Percentiles rank a stretch among this genome's conserved stretches.
phyloP scores from a whole-genome alignment of 257 asterid species.

The Salvia rosmarinus region DNA sequence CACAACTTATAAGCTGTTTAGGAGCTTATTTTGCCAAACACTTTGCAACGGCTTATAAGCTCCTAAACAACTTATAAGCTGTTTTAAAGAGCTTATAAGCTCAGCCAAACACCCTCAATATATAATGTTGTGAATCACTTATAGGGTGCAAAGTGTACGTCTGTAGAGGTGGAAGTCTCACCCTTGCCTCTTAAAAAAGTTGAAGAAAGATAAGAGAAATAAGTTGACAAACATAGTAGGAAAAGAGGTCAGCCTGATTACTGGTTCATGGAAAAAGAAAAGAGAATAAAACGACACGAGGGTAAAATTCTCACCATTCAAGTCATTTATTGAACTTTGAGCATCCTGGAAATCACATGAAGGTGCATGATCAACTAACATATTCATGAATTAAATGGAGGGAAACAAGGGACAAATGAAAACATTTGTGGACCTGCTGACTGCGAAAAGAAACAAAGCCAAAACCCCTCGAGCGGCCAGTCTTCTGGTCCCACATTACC shows the following conservation, averaged over 20 bases:
- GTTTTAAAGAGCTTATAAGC: no score
- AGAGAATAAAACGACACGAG: not conserved
- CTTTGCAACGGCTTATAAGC: no score
- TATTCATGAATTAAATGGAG: not conserved
- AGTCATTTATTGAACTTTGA: conserved; percentile 76
- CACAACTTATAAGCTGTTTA: no score
- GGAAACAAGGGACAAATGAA: not conserved
- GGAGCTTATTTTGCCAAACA: no score
- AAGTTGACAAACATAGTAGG: not conserved
- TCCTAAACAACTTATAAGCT: no score
- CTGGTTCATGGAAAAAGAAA: not conserved
- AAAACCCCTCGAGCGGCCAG: conserved; percentile 93
- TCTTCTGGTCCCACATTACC: conserved; percentile 98
- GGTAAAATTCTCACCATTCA: conserved; percentile 58
- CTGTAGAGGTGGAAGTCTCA: no score
- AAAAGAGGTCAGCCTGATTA: not conserved
- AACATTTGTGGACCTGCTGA: conserved; percentile 62
- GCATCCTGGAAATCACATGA: conserved; percentile 64
- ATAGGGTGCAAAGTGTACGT: conserved; percentile 12
- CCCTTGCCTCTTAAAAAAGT: not conserved
- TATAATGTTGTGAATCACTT: not conserved
- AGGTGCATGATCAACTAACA: conserved; percentile 4
- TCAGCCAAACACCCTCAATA: no score
- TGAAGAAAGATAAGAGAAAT: no score
- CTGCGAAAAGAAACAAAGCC: conserved; percentile 86